Percentiles rank a stretch among this genome's conserved stretches.
Conservation (phyloP, 2,329 filamentous ascomycete species). For the Epichloe hybrida region DNA sequence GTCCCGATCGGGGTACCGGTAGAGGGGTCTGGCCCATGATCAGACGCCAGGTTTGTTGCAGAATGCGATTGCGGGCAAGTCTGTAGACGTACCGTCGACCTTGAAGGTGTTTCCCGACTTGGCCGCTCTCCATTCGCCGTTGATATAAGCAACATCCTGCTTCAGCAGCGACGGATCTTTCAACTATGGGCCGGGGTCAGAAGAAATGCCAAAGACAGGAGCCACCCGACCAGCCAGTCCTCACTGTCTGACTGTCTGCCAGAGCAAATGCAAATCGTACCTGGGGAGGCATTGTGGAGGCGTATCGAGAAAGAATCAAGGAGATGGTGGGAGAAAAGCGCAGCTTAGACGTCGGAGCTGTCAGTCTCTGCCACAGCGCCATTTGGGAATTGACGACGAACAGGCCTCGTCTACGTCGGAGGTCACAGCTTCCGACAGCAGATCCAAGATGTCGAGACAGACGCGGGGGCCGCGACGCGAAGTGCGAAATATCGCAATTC, state of each 20-base stretch:
- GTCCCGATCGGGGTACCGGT: conserved; percentile 70
- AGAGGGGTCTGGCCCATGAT: conserved; percentile 49
- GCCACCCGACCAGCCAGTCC: neutral
- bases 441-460: neutral
- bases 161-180: conserved; percentile 75
- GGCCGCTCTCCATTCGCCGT: conserved; percentile 83
- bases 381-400: conserved; percentile 9
- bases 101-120: conserved; percentile 85
- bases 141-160: conserved; percentile 68
- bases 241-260: neutral
- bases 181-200: conserved; percentile 34
- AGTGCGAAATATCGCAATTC: too few relatives aligned
- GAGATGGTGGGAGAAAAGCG: conserved; percentile 18
- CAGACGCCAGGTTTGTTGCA: neutral
- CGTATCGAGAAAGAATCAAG: conserved; percentile 21
- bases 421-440: neutral
- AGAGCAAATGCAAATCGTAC: conserved; percentile 11
- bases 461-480: too few relatives aligned
- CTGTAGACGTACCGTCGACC: conserved; percentile 46
- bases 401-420: neutral
- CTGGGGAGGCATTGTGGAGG: conserved; percentile 36
- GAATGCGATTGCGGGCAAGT: neutral
- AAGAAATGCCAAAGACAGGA: neutral
- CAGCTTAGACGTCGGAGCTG: conserved; percentile 13
- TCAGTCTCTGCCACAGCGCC: conserved; percentile 19